phyloP scores from a whole-genome alignment of 768 basidiomycete genomes.

The Xerocomellus chrysenteron region DNA sequence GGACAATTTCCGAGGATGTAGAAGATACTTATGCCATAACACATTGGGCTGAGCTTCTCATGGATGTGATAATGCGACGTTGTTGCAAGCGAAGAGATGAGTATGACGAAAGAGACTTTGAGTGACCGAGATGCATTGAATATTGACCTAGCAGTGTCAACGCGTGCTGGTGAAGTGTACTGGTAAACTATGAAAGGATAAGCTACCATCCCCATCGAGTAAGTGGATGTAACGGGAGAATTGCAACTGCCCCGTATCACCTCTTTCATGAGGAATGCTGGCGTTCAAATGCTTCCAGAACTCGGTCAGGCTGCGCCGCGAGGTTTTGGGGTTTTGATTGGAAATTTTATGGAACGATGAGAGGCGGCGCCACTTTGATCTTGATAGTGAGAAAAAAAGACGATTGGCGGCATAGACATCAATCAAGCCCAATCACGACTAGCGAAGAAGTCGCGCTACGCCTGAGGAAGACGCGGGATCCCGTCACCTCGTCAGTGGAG shows the following conservation, averaged over 20 bases:
- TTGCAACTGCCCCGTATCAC: neutral
- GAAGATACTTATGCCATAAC: neutral
- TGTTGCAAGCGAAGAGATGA: neutral
- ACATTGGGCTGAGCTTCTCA: neutral
- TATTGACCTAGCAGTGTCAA: neutral
- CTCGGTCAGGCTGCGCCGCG: neutral
- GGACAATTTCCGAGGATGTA: conserved; percentile 18
- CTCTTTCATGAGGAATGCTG: neutral
- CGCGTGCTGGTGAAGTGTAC: neutral
- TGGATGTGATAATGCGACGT: neutral
- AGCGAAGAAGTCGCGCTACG: neutral
- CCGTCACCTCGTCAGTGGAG: neutral
- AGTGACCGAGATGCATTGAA: neutral
- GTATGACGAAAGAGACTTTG: neutral
- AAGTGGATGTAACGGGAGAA: neutral
- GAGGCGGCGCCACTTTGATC: conserved; percentile 5
- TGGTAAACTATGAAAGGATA: neutral
- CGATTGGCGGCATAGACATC: neutral
- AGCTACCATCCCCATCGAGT: neutral
- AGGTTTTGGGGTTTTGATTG: conserved; percentile 8
- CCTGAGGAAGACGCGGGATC: neutral
- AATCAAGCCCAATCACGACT: neutral
- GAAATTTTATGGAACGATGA: conserved; percentile 7
- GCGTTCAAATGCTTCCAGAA: neutral
- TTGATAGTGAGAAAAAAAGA: conserved; percentile 6